These are phyloP conservation scores for Helicocarpus griseus DNA, from an alignment of 2,329 filamentous ascomycete species.

Conservation along the genomic window DNA sequence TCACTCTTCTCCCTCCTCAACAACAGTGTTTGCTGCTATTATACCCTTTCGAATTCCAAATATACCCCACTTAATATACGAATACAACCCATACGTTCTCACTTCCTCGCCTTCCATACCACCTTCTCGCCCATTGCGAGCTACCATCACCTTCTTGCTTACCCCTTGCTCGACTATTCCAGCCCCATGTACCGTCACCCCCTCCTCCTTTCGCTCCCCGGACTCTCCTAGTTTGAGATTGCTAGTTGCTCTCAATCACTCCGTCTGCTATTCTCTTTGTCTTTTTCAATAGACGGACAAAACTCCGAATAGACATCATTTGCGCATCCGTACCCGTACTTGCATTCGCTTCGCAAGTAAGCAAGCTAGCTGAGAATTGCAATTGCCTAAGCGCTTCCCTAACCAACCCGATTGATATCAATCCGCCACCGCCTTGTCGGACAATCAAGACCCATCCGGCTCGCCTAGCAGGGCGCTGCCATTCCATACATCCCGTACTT, in stretches of 20 bases:
- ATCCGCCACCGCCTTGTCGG: constrained; percentile 24
- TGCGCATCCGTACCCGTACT: no score
- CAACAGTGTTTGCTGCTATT: no score
- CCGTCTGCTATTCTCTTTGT: neutral
- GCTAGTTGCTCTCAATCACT: neutral
- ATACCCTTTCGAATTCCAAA: no score
- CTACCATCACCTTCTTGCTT: neutral
- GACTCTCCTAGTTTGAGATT: neutral
- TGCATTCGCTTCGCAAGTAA: neutral
- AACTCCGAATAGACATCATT: no score
- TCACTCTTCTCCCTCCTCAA: no score
- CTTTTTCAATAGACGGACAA: neutral
- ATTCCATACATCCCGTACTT: constrained; percentile 19
- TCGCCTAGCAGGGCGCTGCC: constrained; percentile 38
- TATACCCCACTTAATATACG: no score
- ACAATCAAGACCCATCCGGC: constrained; percentile 19
- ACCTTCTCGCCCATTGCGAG: neutral
- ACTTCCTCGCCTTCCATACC: neutral
- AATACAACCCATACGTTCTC: neutral
- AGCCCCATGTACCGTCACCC: neutral
- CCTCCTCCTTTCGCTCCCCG: neutral
- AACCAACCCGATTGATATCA: neutral
- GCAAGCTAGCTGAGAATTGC: neutral
- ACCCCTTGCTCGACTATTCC: neutral
- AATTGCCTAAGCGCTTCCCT: neutral